Evolutionary conservation across 768 basidiomycete species (phyloP).

Genomic region (Rubroboletus pulcherrimus): DNA sequence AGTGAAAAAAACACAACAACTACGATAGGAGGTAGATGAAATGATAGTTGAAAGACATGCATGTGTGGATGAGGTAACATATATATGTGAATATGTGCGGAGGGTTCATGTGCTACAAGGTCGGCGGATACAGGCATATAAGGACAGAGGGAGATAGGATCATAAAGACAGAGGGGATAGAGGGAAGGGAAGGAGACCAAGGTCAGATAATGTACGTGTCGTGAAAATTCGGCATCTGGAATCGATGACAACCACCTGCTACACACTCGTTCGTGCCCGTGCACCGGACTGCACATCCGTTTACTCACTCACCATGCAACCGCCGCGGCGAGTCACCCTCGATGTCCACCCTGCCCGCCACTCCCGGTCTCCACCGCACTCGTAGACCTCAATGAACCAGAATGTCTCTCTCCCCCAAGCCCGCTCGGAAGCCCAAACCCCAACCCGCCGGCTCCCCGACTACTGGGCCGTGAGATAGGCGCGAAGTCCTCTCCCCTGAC

Average conservation of each 20-base stretch:
- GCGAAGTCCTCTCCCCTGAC: slow-evolving; percentile 4
- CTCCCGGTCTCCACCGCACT: slow-evolving; percentile 17
- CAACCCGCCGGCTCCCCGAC: slow-evolving; percentile 3
- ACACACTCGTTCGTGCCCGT: background rate
- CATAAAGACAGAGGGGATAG: background rate
- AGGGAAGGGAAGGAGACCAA: background rate
- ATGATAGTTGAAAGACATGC: slow-evolving; percentile 1
- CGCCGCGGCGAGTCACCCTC: slow-evolving; percentile 23
- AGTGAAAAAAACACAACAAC: background rate
- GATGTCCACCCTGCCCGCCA: slow-evolving; percentile 34
- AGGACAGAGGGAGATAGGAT: background rate
- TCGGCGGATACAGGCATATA: background rate
- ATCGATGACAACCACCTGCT: background rate
- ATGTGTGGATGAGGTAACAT: slow-evolving; percentile 9
- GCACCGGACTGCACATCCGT: background rate
- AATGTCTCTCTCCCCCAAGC: slow-evolving; percentile 22
- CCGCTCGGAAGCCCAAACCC: slow-evolving; percentile 13
- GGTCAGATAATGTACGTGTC: background rate
- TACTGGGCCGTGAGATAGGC: slow-evolving; percentile 8
- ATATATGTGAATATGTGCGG: slow-evolving; percentile 6
- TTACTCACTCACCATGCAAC: slow-evolving; percentile 5
- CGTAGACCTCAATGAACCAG: slow-evolving; percentile 32
- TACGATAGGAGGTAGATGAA: slow-evolving; percentile 1
- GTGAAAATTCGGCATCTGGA: background rate
- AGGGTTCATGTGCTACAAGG: slow-evolving; percentile 9